Conservation (phyloP, 306 rosid genomes). For the Astragalus membranaceus region DNA sequence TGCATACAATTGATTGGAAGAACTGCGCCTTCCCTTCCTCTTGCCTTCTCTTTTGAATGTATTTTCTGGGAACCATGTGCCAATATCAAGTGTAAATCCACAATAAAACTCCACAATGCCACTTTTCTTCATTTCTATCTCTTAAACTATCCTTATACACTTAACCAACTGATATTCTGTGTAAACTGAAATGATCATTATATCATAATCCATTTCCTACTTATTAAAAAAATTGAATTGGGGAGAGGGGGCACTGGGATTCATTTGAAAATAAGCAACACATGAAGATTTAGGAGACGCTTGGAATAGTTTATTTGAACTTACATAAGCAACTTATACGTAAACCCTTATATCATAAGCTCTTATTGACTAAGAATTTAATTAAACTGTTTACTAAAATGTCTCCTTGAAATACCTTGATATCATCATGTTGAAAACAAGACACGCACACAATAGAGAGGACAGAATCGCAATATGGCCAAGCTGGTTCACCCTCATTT, state of each 20-base stretch:
- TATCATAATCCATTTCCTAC: not conserved
- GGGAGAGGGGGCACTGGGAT: not conserved
- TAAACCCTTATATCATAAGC: too few species aligned
- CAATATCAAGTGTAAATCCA: not conserved
- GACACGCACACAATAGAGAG: not conserved
- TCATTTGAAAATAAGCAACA: not conserved
- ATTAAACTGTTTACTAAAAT: too few species aligned
- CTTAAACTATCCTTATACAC: not conserved
- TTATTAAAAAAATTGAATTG: not conserved
- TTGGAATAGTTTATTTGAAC: not conserved
- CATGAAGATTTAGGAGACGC: not conserved
- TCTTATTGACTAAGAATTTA: too few species aligned
- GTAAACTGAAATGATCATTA: constrained; percentile 15
- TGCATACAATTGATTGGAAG: not conserved
- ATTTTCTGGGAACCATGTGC: not conserved
- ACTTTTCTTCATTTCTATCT: not conserved
- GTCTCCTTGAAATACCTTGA: too few species aligned
- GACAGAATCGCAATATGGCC: not conserved
- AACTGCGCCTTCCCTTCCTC: not conserved
- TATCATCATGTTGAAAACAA: constrained; percentile 1
- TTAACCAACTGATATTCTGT: not conserved
- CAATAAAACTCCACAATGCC: not conserved
- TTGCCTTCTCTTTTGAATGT: not conserved
- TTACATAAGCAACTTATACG: too few species aligned
- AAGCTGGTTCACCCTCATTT: not conserved